Evolutionary conservation across 2,329 filamentous ascomycete species (phyloP).

Genomic region (Penicillium sp.): DNA sequence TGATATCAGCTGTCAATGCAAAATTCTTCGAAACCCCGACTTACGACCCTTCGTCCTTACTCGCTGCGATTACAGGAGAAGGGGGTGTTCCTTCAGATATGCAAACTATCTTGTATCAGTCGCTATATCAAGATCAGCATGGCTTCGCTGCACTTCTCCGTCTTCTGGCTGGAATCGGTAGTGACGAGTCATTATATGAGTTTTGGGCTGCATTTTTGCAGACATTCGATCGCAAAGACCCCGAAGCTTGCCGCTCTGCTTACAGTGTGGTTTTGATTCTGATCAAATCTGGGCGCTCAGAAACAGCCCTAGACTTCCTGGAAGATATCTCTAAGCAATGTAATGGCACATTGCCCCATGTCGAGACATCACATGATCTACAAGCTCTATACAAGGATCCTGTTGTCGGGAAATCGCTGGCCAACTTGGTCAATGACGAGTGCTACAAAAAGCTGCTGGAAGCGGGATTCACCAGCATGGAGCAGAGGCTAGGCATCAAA

Average conservation of each 20-base stretch:
- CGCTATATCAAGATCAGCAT: neutral
- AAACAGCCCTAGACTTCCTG: slow-evolving; percentile 26
- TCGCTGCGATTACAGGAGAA: slow-evolving; percentile 25
- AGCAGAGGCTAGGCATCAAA: slow-evolving; percentile 31
- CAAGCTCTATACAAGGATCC: slow-evolving; percentile 22
- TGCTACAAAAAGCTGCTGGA: slow-evolving; percentile 28
- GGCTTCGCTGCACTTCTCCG: slow-evolving; percentile 21
- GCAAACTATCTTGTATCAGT: slow-evolving; percentile 21
- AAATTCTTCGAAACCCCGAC: slow-evolving; percentile 21
- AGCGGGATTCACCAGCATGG: slow-evolving; percentile 27
- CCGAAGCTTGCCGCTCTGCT: slow-evolving; percentile 10
- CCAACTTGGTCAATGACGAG: slow-evolving; percentile 22
- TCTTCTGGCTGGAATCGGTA: slow-evolving; percentile 29
- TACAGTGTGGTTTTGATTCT: slow-evolving; percentile 29
- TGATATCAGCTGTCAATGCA: slow-evolving; percentile 23
- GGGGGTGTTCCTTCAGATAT: slow-evolving; percentile 4
- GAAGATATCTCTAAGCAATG: slow-evolving; percentile 24
- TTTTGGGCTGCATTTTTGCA: slow-evolving; percentile 23
- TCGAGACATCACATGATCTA: slow-evolving; percentile 23
- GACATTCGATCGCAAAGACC: slow-evolving; percentile 2
- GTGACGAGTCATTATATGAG: slow-evolving; percentile 17
- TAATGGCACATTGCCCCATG: slow-evolving; percentile 23
- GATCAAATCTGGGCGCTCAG: slow-evolving; percentile 21
- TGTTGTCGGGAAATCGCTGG: slow-evolving; percentile 20
- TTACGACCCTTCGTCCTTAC: slow-evolving; percentile 22